Base-by-base conservation (phyloP, 2,329 filamentous ascomycete species). In the Neofusicoccum cordaticola region DNA sequence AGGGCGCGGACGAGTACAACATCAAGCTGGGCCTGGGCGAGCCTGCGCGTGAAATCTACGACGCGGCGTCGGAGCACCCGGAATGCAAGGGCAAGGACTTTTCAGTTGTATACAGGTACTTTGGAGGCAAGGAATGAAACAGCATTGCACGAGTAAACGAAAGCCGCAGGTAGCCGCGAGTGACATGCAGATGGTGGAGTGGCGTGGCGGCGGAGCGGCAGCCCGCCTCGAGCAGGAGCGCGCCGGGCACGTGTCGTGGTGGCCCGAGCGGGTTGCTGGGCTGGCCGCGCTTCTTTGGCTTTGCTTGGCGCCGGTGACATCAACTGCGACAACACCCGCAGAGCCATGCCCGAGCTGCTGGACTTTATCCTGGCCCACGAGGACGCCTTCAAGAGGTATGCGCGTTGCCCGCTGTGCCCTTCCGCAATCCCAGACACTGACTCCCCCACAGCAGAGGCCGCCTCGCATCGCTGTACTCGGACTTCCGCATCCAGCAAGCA, bases 391-490 rank as follows among this genome's bases (percentile, higher is more conserved):
- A 76, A 77, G 70, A 81, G 78, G 80, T 82, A 72, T 41, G 65
- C 22, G 8, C 3, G n/a, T n/a, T 12, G 5, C 12, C 34, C 11
- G 11, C 27, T 22, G 19, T 9, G 22, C 22, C 22, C 17, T 31
- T 22, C 1, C 41, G 41, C 35, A 19, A 17, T 37, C 69, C 71
- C 63, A 71, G 63, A 17, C 5, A 52, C 17, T 65, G 12, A 65
- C 63, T 31, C 22, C 4, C 47, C 22, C 15, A 47, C 67, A 77
- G 75, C 69, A 92, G 89, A 79, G 85, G 88, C 68, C 90, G 93
- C 57, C 84, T 97, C 12, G 88, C 91, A 12, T 93, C 92, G 4
- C 87, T 97, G 51, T 97, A 96, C 79, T 93, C 92, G 53, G 93
- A 97, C 75, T 96, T 97, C 73, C 83, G 87, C 42, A 79, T 86